These are phyloP conservation scores for Tetrapisispora fleetii DNA, from an alignment of 805 yeast genomes.

Conservation along the genomic window DNA sequence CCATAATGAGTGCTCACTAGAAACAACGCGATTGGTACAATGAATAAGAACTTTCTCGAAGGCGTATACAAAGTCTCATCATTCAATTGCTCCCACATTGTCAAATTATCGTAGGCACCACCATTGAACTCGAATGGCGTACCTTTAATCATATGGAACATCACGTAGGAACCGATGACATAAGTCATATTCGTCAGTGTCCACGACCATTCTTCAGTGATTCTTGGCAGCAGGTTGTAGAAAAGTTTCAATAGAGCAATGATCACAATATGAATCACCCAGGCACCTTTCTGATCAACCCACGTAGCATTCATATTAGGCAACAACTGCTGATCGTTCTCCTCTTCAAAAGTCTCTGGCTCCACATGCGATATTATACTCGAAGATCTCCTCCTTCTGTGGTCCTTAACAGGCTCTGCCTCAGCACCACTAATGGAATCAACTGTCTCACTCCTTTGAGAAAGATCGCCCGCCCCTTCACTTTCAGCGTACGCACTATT, in stretches of 20 bases:
- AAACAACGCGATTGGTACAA: conserved; percentile 86
- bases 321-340: conserved; percentile 78
- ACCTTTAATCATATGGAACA: conserved; percentile 95
- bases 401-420: conserved; percentile 29
- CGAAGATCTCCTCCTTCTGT: conserved; percentile 67
- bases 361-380: conserved; percentile 85
- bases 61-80: conserved; percentile 97
- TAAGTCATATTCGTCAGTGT: conserved; percentile 85
- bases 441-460: background rate
- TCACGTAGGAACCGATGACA: conserved; percentile 82
- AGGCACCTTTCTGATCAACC: conserved; percentile 95
- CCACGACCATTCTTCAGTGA: conserved; percentile 82
- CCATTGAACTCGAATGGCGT: conserved; percentile 95
- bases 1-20: conserved; percentile 84
- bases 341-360: conserved; percentile 86
- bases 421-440: background rate
- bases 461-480: background rate
- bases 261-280: conserved; percentile 85
- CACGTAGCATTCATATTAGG: conserved; percentile 91
- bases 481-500: background rate
- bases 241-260: conserved; percentile 64
- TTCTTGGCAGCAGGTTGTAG: conserved; percentile 72
- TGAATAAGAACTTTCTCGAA: conserved; percentile 80
- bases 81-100: conserved; percentile 97
- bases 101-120: conserved; percentile 90